Evolutionary conservation across 441 rosid genomes (phyloP).

Genomic region (Isatis lusitanica): DNA sequence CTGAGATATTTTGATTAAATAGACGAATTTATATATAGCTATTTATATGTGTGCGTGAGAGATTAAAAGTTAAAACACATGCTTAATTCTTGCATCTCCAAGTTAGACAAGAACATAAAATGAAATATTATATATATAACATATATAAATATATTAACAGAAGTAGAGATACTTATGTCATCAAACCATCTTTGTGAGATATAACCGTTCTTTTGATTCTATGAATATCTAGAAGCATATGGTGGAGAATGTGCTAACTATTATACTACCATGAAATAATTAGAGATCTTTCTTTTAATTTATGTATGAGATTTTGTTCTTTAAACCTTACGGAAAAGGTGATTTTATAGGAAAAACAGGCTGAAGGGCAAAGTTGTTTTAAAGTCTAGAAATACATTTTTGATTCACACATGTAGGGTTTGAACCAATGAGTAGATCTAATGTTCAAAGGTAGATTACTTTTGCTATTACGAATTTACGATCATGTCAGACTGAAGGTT

Average conservation of each 20-base stretch:
- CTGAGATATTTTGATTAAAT: not conserved
- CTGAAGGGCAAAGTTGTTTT: too few species aligned
- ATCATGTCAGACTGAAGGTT: not conserved
- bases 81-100: not conserved
- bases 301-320: too few species aligned
- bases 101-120: not conserved
- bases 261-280: not conserved
- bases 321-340: too few species aligned
- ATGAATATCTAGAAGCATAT: not conserved
- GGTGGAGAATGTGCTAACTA: not conserved
- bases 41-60: not conserved
- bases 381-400: too few species aligned
- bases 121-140: not conserved
- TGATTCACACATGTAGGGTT: too few species aligned
- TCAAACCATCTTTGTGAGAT: constrained; percentile 2
- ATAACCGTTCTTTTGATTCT: not conserved
- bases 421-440: constrained; percentile 4
- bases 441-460: not conserved
- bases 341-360: too few species aligned
- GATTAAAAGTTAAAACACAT: not conserved
- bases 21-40: not conserved
- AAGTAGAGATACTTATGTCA: not conserved
- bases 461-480: not conserved
- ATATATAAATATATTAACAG: not conserved
- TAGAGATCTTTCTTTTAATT: not conserved